These are phyloP conservation scores for Fusarium bulbicola DNA, from an alignment of 2,329 filamentous ascomycete species.

Conservation along the genomic window DNA sequence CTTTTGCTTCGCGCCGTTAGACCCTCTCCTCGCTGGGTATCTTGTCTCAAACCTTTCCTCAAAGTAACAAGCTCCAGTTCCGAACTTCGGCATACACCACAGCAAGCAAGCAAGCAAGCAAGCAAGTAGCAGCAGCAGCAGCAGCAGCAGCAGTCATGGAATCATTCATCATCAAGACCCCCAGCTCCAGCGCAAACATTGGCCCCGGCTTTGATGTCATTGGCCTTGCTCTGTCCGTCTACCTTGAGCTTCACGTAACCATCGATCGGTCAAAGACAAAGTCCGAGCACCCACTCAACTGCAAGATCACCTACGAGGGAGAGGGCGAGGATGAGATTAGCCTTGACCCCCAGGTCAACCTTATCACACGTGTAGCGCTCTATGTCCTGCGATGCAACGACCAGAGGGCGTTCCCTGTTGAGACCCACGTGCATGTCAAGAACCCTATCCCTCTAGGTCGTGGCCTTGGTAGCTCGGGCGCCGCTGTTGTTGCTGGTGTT, in stretches of 20 bases:
- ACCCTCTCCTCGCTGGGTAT: conserved; percentile 11
- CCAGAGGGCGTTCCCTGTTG: conserved; percentile 81
- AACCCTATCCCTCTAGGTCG: conserved; percentile 95
- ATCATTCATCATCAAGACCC: conserved; percentile 79
- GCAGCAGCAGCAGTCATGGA: conserved; percentile 55
- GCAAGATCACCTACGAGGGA: conserved; percentile 90
- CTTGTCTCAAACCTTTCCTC: conserved; percentile 18
- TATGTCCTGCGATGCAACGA: conserved; percentile 95
- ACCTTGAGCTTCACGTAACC: conserved; percentile 87
- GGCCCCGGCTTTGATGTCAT: conserved; percentile 98
- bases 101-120: conserved; percentile 38
- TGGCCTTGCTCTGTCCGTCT: conserved; percentile 91
- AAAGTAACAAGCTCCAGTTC: conserved; percentile 1
- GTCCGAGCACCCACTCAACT: conserved; percentile 77
- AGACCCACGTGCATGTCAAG: conserved; percentile 92
- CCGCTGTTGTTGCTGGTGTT: conserved; percentile 95
- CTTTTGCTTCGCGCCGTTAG: conserved; percentile 28
- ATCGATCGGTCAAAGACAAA: conserved; percentile 67
- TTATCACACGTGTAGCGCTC: conserved; percentile 92
- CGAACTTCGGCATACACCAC: conserved; percentile 22
- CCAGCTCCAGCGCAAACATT: conserved; percentile 97
- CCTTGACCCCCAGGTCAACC: conserved; percentile 84
- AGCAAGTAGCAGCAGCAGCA: conserved; percentile 13
- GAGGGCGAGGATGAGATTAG: conserved; percentile 81
- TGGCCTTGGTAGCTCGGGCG: conserved; percentile 93